phyloP scores from a whole-genome alignment of 2,329 filamentous ascomycete species.

The Nothopassalora personata region DNA sequence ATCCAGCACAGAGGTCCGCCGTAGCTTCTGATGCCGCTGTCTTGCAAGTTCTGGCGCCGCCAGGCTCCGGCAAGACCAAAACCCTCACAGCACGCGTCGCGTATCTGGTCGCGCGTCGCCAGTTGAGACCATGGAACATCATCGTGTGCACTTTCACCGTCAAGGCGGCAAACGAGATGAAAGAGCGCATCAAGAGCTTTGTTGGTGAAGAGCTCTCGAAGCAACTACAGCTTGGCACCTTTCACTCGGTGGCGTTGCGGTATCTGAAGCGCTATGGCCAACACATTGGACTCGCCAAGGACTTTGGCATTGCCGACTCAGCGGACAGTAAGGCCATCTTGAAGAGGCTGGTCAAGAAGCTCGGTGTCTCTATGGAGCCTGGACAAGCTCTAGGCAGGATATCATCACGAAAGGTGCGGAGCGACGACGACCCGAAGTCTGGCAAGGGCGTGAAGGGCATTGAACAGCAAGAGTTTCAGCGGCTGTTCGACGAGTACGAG shows the following conservation, averaged over 20 bases:
- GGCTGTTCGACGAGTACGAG: conserved; percentile 70
- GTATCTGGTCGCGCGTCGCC: conserved; percentile 70
- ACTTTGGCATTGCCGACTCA: conserved; percentile 87
- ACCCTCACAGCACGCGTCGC: conserved; percentile 89
- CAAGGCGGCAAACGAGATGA: conserved; percentile 92
- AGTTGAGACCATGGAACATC: conserved; percentile 75
- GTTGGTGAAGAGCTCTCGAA: conserved; percentile 72
- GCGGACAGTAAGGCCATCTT: conserved; percentile 74
- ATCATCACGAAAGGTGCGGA: conserved; percentile 55
- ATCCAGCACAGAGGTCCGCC: conserved; percentile 58
- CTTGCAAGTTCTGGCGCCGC: conserved; percentile 58
- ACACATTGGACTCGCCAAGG: conserved; percentile 71
- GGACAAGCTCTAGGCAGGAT: conserved; percentile 69
- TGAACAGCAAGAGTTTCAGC: conserved; percentile 61
- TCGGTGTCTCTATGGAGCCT: conserved; percentile 63
- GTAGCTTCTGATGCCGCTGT: conserved; percentile 58
- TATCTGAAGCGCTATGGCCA: conserved; percentile 82
- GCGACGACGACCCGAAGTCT: conserved; percentile 44
- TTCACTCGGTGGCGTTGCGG: conserved; percentile 84
- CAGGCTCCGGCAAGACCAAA: conserved; percentile 83
- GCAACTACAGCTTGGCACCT: conserved; percentile 81
- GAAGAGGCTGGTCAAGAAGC: conserved; percentile 74
- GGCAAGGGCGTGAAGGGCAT: conserved; percentile 37
- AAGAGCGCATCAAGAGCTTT: conserved; percentile 72
- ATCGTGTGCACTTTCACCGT: conserved; percentile 96